phyloP scores from a whole-genome alignment of 495 filamentous ascomycete genomes.

The Penicillium egyptiacum region DNA sequence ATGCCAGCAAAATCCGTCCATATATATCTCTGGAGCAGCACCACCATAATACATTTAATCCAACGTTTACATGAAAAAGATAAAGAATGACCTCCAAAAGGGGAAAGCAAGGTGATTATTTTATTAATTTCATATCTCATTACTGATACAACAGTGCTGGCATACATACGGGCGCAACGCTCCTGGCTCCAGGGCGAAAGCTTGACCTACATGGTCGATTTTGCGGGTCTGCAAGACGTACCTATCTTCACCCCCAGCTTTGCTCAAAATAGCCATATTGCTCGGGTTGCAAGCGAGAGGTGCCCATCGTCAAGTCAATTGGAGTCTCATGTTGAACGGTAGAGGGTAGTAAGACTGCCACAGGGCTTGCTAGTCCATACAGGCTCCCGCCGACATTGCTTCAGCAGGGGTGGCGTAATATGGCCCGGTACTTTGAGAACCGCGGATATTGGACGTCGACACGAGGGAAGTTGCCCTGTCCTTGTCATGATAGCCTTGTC shows the following conservation, averaged over 20 bases:
- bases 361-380: neutral
- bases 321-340: neutral
- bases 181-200: neutral
- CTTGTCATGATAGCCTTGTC: neutral
- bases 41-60: no score
- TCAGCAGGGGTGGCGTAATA: neutral
- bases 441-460: neutral
- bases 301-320: neutral
- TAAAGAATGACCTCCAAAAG: neutral
- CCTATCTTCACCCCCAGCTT: neutral
- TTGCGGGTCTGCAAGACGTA: neutral
- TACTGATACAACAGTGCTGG: neutral
- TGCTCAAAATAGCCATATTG: neutral
- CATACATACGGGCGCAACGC: neutral
- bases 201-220: neutral
- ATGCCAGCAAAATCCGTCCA: no score
- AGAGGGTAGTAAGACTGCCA: neutral
- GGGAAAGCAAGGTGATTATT: neutral
- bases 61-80: neutral
- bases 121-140: slow-evolving; percentile 4
- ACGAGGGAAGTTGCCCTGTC: neutral
- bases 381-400: no score
- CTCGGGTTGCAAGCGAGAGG: neutral
- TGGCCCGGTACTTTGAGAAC: neutral
- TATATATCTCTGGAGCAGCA: no score